Conservation (phyloP, 148 eudicot genomes). For the Vaccinium vitisidaea region DNA sequence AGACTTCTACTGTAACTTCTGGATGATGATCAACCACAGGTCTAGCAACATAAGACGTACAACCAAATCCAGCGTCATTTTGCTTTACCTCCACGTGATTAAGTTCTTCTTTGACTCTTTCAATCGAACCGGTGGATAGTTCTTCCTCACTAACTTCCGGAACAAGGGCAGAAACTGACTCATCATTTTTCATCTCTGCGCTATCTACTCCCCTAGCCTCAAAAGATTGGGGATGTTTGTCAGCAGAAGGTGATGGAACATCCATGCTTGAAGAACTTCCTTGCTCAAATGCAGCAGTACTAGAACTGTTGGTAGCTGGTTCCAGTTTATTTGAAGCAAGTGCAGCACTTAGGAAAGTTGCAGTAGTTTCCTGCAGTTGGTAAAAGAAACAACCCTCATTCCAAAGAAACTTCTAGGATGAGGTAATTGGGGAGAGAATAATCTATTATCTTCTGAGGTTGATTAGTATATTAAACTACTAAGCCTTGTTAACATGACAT, state of each 20-base stretch:
- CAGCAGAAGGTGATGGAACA: conserved; percentile 20
- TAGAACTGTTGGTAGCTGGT: conserved; percentile 25
- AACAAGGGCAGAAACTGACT: background rate
- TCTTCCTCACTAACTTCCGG: background rate
- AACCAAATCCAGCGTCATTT: conserved; percentile 3
- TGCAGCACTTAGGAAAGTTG: conserved; percentile 53
- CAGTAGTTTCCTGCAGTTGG: conserved; percentile 50
- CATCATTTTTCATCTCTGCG: conserved; percentile 21
- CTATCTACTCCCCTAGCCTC: conserved; percentile 11
- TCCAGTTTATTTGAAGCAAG: conserved; percentile 43
- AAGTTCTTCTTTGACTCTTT: conserved; percentile 15
- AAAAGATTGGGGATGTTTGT: conserved; percentile 9
- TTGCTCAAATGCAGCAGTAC: conserved; percentile 26
- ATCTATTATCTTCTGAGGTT: background rate
- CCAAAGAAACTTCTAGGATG: background rate
- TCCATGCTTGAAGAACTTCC: conserved; percentile 34
- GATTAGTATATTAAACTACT: background rate
- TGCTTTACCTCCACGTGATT: conserved; percentile 12
- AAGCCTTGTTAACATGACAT: background rate
- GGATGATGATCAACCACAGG: conserved; percentile 14
- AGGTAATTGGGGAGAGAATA: background rate
- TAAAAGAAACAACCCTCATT: background rate
- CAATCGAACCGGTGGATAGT: conserved; percentile 7
- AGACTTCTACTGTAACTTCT: conserved; percentile 13
- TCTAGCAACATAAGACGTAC: background rate